Conservation (phyloP, 208 protist genomes). For the Trypanosoma boissoni region DNA sequence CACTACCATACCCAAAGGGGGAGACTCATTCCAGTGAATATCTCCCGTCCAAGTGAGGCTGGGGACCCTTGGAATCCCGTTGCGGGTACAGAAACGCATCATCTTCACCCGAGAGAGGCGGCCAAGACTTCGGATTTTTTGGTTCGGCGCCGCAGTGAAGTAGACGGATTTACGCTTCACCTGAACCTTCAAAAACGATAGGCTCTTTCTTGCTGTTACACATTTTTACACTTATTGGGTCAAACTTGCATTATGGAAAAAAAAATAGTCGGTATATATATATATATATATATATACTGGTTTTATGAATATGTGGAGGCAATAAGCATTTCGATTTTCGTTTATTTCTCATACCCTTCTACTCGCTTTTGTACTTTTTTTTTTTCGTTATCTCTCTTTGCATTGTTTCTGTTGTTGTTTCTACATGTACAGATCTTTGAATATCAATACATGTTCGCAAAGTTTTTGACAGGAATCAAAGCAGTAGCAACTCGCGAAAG, state of each 20-base stretch:
- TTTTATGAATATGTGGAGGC: not conserved
- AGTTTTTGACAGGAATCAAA: constrained; percentile 60
- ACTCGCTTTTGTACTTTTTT: not conserved
- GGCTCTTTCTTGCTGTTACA: too few species aligned
- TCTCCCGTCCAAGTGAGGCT: constrained; percentile 3
- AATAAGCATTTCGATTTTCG: not conserved
- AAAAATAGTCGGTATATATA: too few species aligned
- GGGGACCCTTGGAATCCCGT: not conserved
- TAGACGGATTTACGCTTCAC: not conserved
- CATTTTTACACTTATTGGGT: too few species aligned
- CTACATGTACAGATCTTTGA: not conserved
- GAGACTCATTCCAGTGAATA: constrained; percentile 46
- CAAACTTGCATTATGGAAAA: too few species aligned
- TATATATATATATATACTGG: too few species aligned
- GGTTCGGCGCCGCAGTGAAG: not conserved
- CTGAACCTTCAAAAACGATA: constrained; percentile 15
- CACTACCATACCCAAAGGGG: constrained; percentile 68
- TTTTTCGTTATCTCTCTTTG: not conserved
- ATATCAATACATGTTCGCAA: constrained; percentile 61
- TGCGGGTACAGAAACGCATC: not conserved
- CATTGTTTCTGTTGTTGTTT: constrained; percentile 1
- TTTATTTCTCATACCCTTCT: not conserved
- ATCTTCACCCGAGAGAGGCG: too few species aligned
- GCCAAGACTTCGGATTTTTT: constrained; percentile 12
- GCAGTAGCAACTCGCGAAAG: constrained; percentile 44